Base-by-base conservation (phyloP, 768 basidiomycete species). In the Pleurotus salmoneostramineus region DNA sequence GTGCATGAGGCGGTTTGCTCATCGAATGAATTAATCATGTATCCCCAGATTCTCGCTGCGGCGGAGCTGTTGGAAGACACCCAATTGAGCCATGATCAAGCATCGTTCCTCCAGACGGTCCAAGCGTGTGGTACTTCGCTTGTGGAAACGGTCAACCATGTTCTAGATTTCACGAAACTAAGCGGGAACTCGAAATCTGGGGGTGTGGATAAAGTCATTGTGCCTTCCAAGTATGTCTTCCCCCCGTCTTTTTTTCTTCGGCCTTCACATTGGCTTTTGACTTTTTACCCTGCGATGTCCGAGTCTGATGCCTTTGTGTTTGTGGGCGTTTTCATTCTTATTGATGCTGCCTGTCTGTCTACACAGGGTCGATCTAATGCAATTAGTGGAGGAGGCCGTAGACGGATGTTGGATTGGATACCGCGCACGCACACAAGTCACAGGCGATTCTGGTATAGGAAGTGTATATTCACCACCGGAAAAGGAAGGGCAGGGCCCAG, bases 341-440 rank as follows among this genome's bases (percentile, higher is more conserved):
- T 61, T 46, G 15, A 56, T 60, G 56, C 57, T 27, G 34, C 34
- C n/a, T 15, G 35, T 10, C 47, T 42, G 50, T 5, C 57, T 60
- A 54, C 15, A 33, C 54, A 83, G 81, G 58, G 88, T 91, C 48
- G 87, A 94, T 68, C 69, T 93, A 60, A 83, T 90, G 77, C 86
- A 89, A 65, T 79, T 94, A 2, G 83, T 94, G 17, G 91, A 95
- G 71, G 91, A 93, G 65, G 92, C 91, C 4, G 86, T 95, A 27
- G 95, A 97, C 62, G 93, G 93, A 4, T 95, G 91, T 58, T 97
- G 93, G 92, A 90, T 98, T 44, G 95, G 95, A 10, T 85, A 93
- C 65, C 83, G 89, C 31, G 93, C 94, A 14, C 83, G 94, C 40
- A 84, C 86, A 43, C 83, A 83, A 32, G 80, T 83, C 51, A 75